Evolutionary conservation across 345 rosid genomes (phyloP).

Genomic region (Eutrema japonicum): DNA sequence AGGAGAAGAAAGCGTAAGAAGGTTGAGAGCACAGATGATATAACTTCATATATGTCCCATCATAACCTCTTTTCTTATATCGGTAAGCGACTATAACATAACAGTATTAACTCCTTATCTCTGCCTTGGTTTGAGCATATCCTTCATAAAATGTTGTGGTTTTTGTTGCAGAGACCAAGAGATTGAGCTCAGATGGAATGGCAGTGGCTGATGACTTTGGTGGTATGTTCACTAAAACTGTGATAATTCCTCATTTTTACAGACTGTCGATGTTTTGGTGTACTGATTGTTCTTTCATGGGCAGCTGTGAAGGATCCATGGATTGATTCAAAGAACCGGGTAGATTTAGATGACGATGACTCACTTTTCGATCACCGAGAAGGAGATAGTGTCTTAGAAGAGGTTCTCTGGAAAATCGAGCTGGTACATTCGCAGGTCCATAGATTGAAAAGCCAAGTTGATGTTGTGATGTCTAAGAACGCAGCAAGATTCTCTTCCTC

Average conservation of each 20-base stretch:
- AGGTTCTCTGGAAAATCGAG: conserved; percentile 75
- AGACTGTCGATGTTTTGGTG: conserved; percentile 31
- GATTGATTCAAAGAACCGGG: conserved; percentile 45
- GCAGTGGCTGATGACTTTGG: conserved; percentile 62
- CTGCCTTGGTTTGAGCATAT: conserved; percentile 17
- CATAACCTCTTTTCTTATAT: conserved; percentile 75
- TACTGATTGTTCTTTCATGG: conserved; percentile 25
- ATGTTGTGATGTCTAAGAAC: conserved; percentile 65
- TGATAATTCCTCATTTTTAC: background rate
- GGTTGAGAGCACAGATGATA: conserved; percentile 63
- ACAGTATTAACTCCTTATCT: conserved; percentile 2
- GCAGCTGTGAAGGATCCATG: conserved; percentile 52
- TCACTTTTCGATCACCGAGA: conserved; percentile 54
- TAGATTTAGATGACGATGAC: conserved; percentile 46
- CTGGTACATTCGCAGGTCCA: conserved; percentile 60
- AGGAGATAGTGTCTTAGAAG: conserved; percentile 59
- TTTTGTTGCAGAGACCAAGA: conserved; percentile 68
- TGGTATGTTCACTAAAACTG: conserved; percentile 32
- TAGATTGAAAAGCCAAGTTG: conserved; percentile 67
- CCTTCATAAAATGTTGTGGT: background rate
- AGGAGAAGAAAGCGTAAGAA: conserved; percentile 76
- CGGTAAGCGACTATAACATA: conserved; percentile 51
- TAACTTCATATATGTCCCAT: conserved; percentile 59
- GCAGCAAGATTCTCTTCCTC: conserved; percentile 84
- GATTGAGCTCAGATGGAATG: conserved; percentile 60